These are phyloP conservation scores for Picochlorum sp. DNA, from an alignment of 139 green algal species.

Conservation along the genomic window DNA sequence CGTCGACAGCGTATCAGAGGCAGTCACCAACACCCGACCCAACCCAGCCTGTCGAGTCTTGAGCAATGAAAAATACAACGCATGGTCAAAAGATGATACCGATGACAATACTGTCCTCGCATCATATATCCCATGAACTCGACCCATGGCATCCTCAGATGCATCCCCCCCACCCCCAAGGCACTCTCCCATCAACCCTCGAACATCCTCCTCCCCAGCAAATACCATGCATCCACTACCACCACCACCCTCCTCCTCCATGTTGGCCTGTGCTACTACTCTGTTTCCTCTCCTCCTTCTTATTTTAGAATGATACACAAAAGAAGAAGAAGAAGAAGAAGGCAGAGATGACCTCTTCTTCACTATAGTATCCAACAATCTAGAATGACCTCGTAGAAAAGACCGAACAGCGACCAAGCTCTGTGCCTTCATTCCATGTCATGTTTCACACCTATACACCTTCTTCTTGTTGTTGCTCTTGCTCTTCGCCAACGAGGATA, in stretches of 20 bases:
- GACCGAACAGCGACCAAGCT: too few relatives aligned
- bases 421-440: too few relatives aligned
- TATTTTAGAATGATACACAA: too few relatives aligned
- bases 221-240: not conserved
- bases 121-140: too few relatives aligned
- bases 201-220: not conserved
- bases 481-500: not conserved
- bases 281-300: too few relatives aligned
- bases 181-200: not conserved
- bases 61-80: slow-evolving; percentile 19
- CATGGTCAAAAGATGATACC: slow-evolving; percentile 11
- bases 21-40: slow-evolving; percentile 39
- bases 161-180: not conserved
- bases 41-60: slow-evolving; percentile 8
- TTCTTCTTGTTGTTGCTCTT: not conserved
- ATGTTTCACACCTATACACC: not conserved
- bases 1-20: slow-evolving; percentile 41
- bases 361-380: too few relatives aligned
- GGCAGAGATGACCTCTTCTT: too few relatives aligned
- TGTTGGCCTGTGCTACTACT: too few relatives aligned
- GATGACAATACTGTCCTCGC: too few relatives aligned
- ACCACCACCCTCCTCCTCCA: too few relatives aligned
- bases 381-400: not conserved
- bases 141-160: not conserved
- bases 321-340: too few relatives aligned